These are phyloP conservation scores for Colletotrichum brevisporum DNA, from an alignment of 2,329 filamentous ascomycete genomes.

Conservation along the genomic window DNA sequence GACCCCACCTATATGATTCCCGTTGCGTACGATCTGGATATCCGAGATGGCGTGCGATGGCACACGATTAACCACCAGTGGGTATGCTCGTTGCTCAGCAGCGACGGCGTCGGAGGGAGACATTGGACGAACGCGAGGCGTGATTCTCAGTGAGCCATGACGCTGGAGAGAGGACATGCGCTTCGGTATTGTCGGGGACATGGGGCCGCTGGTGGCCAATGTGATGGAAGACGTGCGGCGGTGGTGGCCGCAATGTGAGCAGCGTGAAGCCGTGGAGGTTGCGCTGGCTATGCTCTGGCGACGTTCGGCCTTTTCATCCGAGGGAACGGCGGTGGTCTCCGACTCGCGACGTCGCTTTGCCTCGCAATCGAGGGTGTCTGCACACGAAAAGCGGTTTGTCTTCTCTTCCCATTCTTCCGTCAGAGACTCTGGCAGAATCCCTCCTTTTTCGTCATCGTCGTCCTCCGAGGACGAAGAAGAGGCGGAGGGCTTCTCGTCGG, in stretches of 20 bases:
- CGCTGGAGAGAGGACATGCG: slow-evolving; percentile 12
- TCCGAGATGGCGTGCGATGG: slow-evolving; percentile 17
- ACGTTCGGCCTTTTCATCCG: not conserved
- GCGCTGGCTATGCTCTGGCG: slow-evolving; percentile 12
- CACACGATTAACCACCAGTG: slow-evolving; percentile 1
- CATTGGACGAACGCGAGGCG: not conserved
- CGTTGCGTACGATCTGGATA: not conserved
- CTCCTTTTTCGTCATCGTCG: slow-evolving; percentile 14
- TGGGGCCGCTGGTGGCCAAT: not conserved
- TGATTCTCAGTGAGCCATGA: not conserved
- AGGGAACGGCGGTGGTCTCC: not conserved
- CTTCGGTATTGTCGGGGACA: not conserved
- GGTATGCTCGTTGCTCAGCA: not conserved
- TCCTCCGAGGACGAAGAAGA: slow-evolving; percentile 11
- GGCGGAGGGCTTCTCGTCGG: not conserved
- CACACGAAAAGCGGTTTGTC: slow-evolving; percentile 2
- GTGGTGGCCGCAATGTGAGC: slow-evolving; percentile 22
- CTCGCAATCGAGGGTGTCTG: slow-evolving; percentile 2
- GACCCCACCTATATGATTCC: not conserved
- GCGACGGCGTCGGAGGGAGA: slow-evolving; percentile 2
- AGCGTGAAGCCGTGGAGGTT: slow-evolving; percentile 6
- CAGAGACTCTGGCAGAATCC: slow-evolving; percentile 19
- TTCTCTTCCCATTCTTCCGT: slow-evolving; percentile 27
- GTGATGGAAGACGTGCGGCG: slow-evolving; percentile 19
- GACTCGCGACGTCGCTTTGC: not conserved